Evolutionary conservation across 2,329 filamentous ascomycete genomes (phyloP).

Genomic region (Arthroderma sp.): DNA sequence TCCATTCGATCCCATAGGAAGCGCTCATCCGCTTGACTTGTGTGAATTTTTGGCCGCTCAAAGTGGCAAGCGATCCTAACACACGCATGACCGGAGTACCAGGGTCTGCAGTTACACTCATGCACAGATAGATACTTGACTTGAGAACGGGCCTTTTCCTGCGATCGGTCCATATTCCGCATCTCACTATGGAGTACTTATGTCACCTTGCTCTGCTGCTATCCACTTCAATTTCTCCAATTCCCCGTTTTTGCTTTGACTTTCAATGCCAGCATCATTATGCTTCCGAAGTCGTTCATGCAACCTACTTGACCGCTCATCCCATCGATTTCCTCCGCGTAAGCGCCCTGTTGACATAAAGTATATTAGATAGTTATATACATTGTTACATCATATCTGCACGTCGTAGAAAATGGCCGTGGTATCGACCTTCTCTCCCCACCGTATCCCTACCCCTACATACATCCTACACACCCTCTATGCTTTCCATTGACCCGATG

Average conservation of each 20-base stretch:
- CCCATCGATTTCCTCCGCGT: not conserved
- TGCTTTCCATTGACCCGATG: slow-evolving; percentile 2
- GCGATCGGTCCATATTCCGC: not conserved
- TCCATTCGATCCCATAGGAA: not conserved
- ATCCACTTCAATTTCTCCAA: not conserved
- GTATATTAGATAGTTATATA: not conserved
- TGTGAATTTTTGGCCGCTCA: not conserved
- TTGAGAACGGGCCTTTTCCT: slow-evolving; percentile 3
- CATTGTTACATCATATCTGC: slow-evolving; percentile 1
- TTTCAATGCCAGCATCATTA: not conserved
- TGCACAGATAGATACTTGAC: not conserved
- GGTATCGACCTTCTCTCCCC: not conserved
- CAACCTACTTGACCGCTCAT: not conserved
- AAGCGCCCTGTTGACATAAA: slow-evolving; percentile 1
- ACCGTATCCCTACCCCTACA: not conserved
- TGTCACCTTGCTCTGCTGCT: not conserved
- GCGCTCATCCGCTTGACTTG: not conserved
- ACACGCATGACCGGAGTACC: slow-evolving; percentile 1
- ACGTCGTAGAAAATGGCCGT: not conserved
- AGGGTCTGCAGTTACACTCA: not conserved
- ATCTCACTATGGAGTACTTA: not conserved
- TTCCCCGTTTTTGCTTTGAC: not conserved
- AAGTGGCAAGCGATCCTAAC: not conserved
- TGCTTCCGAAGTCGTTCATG: not conserved
- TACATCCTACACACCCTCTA: not conserved